Evolutionary conservation across 768 basidiomycete genomes (phyloP).

Genomic region (Paxillus ammoniavirescens): DNA sequence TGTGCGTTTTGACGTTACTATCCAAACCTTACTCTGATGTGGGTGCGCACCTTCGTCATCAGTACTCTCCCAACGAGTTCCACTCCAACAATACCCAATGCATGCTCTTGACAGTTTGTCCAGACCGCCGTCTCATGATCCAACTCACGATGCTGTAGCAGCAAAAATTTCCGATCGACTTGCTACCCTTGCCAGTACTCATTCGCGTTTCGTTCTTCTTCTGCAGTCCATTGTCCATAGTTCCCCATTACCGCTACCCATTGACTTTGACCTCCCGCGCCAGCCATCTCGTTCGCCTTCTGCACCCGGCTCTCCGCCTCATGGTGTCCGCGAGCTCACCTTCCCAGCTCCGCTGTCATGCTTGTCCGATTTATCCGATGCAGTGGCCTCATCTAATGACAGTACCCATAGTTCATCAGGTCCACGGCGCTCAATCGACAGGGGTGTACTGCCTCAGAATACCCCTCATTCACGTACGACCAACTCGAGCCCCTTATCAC

Average conservation of each 20-base stretch:
- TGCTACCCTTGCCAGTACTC: conserved; percentile 53
- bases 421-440: background rate
- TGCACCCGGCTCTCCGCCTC: conserved; percentile 23
- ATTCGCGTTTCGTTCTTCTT: conserved; percentile 73
- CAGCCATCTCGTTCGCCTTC: conserved; percentile 18
- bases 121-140: conserved; percentile 28
- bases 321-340: conserved; percentile 52
- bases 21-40: conserved; percentile 5
- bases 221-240: conserved; percentile 73
- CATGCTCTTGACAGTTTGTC: conserved; percentile 59
- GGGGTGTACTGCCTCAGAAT: background rate
- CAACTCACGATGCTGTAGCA: conserved; percentile 26
- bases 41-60: conserved; percentile 1
- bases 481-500: conserved; percentile 24
- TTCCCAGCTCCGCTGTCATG: conserved; percentile 77
- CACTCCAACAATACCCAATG: conserved; percentile 70
- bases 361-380: conserved; percentile 18
- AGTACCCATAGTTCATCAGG: conserved; percentile 5
- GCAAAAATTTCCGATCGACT: conserved; percentile 34
- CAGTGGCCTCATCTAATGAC: conserved; percentile 5
- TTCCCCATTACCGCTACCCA: conserved; percentile 44
- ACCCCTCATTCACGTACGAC: conserved; percentile 4
- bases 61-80: conserved; percentile 67
- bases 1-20: conserved; percentile 44
- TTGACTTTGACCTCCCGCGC: conserved; percentile 42